Evolutionary conservation across 768 basidiomycete species (phyloP), one percentile per base, ranked within the genome.

Genomic region (Trametes villosa): DNA sequence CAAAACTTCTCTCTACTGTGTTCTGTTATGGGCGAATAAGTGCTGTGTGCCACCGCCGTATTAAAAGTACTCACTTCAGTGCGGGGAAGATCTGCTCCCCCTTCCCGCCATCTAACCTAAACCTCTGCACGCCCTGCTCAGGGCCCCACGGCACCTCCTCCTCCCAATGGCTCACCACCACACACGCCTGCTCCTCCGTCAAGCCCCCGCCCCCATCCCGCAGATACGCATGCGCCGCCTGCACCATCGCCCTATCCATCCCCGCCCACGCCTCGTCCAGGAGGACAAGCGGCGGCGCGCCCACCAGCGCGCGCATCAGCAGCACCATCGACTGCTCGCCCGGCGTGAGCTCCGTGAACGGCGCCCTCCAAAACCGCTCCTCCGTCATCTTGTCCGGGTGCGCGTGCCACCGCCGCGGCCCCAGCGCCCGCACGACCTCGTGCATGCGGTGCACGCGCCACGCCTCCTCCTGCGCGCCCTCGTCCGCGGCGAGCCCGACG

Each of bases 221-320:
- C 44, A 99, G 70, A 68, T 92, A 92, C 41, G 64, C 66, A 63
- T 83, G 77, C 41, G 86, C 91, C 36, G 83, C 82, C 18, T 72
- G 72, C 30, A 96, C 85, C 86, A 93, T 92, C 6, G 72, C 75
- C 44, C 85, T 87, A 64, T 92, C 92, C 92, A 98, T 96, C 26
- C 95, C 96, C 24, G 91, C 87, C 85, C 92, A 95, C 9, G 88
- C 91, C 71, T 99, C 96, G 68, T 99, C 96, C 40, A 98, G 75
- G 11, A 98, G 78, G 8, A 98, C 79, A 33, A 99, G 70, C 55
- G 81, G 83, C 3, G 92, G 90, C 15, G 79, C 76, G 15, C 83
- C 83, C 9, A 96, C 93, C 33, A 97, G 77, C 27, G 95, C 92
- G 18, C 95, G 85, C 82, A 96, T 86, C 42, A 98, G 80, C 36